Evolutionary conservation across 2,329 filamentous ascomycete species (phyloP).

Genomic region (Clathrospora elynae): DNA sequence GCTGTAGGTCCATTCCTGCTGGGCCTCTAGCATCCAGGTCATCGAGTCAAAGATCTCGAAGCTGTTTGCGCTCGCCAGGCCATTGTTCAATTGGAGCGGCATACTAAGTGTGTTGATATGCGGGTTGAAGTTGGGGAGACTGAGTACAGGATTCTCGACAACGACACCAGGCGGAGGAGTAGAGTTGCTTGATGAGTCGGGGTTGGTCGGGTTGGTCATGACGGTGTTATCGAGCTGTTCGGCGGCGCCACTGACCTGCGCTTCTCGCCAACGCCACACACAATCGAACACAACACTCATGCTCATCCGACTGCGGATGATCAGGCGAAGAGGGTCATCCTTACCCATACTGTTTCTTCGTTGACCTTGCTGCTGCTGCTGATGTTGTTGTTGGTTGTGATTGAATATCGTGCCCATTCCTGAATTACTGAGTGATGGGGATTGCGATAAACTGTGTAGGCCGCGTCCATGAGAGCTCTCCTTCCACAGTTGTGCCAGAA

Average conservation of each 20-base stretch:
- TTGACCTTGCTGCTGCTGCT: slow-evolving; percentile 28
- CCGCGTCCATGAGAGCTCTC: slow-evolving; percentile 51
- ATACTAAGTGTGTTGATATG: slow-evolving; percentile 50
- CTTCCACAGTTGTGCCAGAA: slow-evolving; percentile 89
- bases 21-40: slow-evolving; percentile 91
- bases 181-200: slow-evolving; percentile 70
- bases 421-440: slow-evolving; percentile 42
- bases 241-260: slow-evolving; percentile 53
- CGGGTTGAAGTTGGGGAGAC: slow-evolving; percentile 45
- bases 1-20: slow-evolving; percentile 44
- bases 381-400: slow-evolving; percentile 29
- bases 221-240: slow-evolving; percentile 64
- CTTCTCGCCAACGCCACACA: slow-evolving; percentile 85
- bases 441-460: slow-evolving; percentile 46
- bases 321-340: slow-evolving; percentile 76
- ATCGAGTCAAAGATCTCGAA: slow-evolving; percentile 84
- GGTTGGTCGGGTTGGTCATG: slow-evolving; percentile 86
- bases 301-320: slow-evolving; percentile 81
- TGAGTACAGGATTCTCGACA: slow-evolving; percentile 42
- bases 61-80: slow-evolving; percentile 48
- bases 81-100: slow-evolving; percentile 66
- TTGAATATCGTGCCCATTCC: slow-evolving; percentile 44
- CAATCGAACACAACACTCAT: slow-evolving; percentile 86
- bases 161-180: slow-evolving; percentile 58
- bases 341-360: slow-evolving; percentile 37